These are phyloP conservation scores for Crithidia acanthocephali DNA, from an alignment of 208 protist genomes.

Conservation along the genomic window DNA sequence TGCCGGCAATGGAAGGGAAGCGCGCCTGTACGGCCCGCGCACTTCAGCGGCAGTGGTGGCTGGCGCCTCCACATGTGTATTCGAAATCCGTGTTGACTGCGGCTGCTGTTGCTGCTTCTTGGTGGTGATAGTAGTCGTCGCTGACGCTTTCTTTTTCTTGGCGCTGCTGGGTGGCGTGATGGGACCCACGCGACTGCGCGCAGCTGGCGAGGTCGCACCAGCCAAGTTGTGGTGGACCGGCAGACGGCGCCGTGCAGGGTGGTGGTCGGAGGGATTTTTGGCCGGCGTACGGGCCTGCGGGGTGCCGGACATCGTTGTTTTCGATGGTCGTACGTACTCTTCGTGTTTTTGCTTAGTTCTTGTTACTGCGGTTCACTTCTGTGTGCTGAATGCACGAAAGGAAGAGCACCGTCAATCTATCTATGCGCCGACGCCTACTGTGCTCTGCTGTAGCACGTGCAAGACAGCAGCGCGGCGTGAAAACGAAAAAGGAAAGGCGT, in stretches of 20 bases:
- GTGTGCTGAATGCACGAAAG: too few species aligned
- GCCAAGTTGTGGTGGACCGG: neutral
- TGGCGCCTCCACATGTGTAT: neutral
- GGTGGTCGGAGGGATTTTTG: neutral
- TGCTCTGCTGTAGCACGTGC: too few species aligned
- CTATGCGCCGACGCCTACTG: too few species aligned
- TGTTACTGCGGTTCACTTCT: too few species aligned
- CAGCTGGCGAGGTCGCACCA: neutral
- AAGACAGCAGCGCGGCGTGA: too few species aligned
- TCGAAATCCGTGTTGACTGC: too few species aligned
- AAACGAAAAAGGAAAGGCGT: neutral
- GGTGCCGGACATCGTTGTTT: slow-evolving; percentile 4
- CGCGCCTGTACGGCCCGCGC: neutral
- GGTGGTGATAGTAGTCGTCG: neutral
- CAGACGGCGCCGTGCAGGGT: slow-evolving; percentile 11
- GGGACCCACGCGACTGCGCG: neutral
- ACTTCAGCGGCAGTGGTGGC: neutral
- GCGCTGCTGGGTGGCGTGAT: neutral
- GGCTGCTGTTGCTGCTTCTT: neutral
- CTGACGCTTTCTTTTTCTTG: neutral
- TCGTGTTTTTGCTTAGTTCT: too few species aligned
- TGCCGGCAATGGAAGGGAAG: neutral
- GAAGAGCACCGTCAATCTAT: too few species aligned
- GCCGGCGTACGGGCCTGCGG: slow-evolving; percentile 14
- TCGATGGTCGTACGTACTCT: too few species aligned